Base-by-base conservation (phyloP, 2,329 filamentous ascomycete species). In the Pyrenophora seminiperda region DNA sequence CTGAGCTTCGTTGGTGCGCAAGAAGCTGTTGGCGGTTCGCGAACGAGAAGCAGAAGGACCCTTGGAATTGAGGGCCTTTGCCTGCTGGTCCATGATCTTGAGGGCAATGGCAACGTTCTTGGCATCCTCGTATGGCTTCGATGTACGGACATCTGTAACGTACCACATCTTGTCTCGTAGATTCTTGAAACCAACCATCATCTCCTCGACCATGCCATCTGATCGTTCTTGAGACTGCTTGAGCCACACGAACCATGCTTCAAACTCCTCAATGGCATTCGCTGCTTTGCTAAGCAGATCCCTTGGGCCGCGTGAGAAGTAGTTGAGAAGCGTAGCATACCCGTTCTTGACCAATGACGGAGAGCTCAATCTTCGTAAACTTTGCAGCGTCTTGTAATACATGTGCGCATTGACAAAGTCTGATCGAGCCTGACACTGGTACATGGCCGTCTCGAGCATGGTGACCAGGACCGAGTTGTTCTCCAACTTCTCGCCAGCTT, bases 91-190 rank as follows among this genome's bases (percentile, higher is more conserved):
- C 94, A 99, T 97, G 6, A 89, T 91, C 73, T 94, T 95, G 41
- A 99, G 77, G 4, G 93, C 94, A 52, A 89, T 83, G 5, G 91
- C 90, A 38, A 97, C 87, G 58, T 93, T 90, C 50, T 87, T 87
- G 31, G 90, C 91, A 61, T 95, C 88, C 53, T 94, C 90, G 65
- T 97, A 97, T 7, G 86, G 85, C 40, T 86, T 89, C 3, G 94
- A 97, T 63, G 93, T 92, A 55, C 90, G 88, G 20, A 97, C 92
- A 71, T 97, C 91, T 1, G 90, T 93, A 53, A 94, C 89, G 70
- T 96, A 99, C 94, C 94, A 99, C 90, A 97, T 96, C 79, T 97
- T 97, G 71, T 96, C 90, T 33, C 94, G 85, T 31, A 97, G 80
- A 17, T 88, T 86, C 49, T 86, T 84, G 30, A 94, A 80, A 4